Conservation (phyloP, 1,284 basidiomycete genomes). For the Athelia sp. region DNA sequence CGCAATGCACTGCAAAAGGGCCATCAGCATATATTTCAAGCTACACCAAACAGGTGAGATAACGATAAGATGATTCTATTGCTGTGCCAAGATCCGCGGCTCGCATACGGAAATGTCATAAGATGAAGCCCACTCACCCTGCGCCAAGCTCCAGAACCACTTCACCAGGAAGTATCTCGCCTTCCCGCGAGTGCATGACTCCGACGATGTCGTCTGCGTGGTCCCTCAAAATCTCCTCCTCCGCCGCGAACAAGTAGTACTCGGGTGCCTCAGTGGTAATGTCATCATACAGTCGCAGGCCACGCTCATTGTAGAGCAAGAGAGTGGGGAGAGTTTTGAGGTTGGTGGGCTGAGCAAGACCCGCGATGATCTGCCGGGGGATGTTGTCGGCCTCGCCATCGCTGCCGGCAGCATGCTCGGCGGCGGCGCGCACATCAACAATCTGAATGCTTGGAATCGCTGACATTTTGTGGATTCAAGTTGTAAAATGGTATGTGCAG, state of each 20-base stretch:
- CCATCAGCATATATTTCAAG: slow-evolving; percentile 7
- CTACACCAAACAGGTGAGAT: slow-evolving; percentile 5
- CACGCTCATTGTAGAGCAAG: slow-evolving; percentile 84
- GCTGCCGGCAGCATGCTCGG: slow-evolving; percentile 22
- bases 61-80: not conserved
- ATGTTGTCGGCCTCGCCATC: slow-evolving; percentile 29
- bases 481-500: not conserved
- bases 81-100: not conserved
- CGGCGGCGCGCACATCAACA: slow-evolving; percentile 40
- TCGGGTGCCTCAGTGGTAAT: slow-evolving; percentile 80
- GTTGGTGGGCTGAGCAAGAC: slow-evolving; percentile 48
- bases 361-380: slow-evolving; percentile 43
- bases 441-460: slow-evolving; percentile 41
- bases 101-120: not conserved
- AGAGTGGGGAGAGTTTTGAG: slow-evolving; percentile 77
- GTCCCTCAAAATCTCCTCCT: slow-evolving; percentile 65
- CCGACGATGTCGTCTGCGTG: slow-evolving; percentile 65
- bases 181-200: slow-evolving; percentile 61
- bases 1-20: slow-evolving; percentile 61
- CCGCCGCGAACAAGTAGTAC: slow-evolving; percentile 85
- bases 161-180: slow-evolving; percentile 41
- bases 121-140: slow-evolving; percentile 51
- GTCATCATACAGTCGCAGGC: slow-evolving; percentile 78
- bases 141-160: slow-evolving; percentile 84
- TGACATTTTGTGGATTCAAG: not conserved